These are phyloP conservation scores for Fraxinus sp. DNA, from an alignment of 305 asterid genomes.

Conservation along the genomic window DNA sequence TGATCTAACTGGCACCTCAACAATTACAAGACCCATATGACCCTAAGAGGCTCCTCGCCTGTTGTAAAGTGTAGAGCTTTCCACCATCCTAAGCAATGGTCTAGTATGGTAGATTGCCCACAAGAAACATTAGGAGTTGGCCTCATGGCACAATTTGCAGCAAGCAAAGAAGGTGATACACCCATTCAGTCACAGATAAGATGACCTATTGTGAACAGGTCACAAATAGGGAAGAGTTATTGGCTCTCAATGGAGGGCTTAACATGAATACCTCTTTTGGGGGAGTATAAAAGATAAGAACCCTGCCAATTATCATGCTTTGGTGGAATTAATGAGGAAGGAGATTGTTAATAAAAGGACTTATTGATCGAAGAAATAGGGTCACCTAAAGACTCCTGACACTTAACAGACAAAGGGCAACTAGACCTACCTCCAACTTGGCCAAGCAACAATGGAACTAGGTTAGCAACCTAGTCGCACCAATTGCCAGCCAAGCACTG, in stretches of 20 bases:
- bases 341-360: background rate
- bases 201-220: background rate
- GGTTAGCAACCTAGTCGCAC: background rate
- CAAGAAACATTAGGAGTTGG: background rate
- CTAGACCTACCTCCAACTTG: background rate
- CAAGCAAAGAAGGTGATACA: background rate
- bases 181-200: background rate
- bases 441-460: background rate
- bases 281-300: background rate
- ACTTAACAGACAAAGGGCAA: background rate
- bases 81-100: background rate
- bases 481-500: background rate
- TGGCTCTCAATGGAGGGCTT: background rate
- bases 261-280: background rate
- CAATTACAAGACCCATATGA: background rate
- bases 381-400: background rate
- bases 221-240: background rate
- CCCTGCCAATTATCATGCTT: background rate
- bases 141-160: background rate
- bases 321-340: background rate
- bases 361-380: background rate
- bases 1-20: background rate
- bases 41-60: background rate
- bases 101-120: background rate
- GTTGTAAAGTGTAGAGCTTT: background rate